Evolutionary conservation across 2,329 filamentous ascomycete species (phyloP), one percentile per base, ranked within the genome.

Genomic region (Pseudopithomyces maydicus): DNA sequence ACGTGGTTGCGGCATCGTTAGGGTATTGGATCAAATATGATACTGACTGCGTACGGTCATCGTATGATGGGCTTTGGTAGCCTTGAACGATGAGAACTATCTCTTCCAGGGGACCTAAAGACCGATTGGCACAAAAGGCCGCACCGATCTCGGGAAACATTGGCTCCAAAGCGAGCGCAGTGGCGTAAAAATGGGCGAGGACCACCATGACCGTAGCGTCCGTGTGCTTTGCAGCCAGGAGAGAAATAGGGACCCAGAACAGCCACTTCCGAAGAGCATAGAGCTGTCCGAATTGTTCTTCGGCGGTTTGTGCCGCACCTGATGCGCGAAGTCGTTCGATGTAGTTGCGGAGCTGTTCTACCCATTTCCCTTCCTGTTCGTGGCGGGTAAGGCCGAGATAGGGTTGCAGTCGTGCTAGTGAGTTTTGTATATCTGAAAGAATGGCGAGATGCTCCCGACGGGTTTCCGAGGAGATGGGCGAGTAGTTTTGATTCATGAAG

Each of bases 71-170:
- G 41, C 73, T 70, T 54, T 73, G 72, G 70, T 76, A 62, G 58
- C 72, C 66, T 73, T 91, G 78, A 26, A 96, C 84, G 35, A 90
- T 86, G 46, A 86, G 85, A 44, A 92, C 88, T 68, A 97, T 97
- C 72, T 95, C 89, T 74, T 97, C 92, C 32, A 98, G 87, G 0
- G 93, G 92, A 1, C 84, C 82, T 44, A 96, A 84, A 15, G 91
- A 89, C 64, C 97, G 82, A 56, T 77, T 74, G 3, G 79, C 76
- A 52, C 79, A 92, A 76, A 97, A 97, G 47, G 92, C 89, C 19
- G 92, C 89, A 45, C 92, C 93, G 65, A 97, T 89, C 73, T 96
- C 92, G 2, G 93, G 92, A 74, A 96, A 97, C 59, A 97, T 84
- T 15, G 92, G 91, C 77, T 97, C 93, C 78, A 98, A 85, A 38